Evolutionary conservation across 108 stramenopile species (phyloP), one percentile per base, ranked within the genome.

Genomic region (Nitzschia sp.): DNA sequence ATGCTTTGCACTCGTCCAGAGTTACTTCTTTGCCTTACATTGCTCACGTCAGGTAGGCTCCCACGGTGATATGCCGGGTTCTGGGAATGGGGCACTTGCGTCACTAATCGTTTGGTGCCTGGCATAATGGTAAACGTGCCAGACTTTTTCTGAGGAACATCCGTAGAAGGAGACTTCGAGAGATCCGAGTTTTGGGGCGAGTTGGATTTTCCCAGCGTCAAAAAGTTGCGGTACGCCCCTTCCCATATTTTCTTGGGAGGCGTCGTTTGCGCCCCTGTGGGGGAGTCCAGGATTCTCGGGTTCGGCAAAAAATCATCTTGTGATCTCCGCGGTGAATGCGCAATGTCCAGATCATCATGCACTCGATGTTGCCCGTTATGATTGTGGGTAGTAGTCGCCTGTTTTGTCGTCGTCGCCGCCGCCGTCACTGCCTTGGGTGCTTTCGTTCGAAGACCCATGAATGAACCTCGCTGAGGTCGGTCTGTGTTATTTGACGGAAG

Each of bases 171-270:
- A 24, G 58, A 32, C 29, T 59, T 32, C 19, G 61, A 62, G 19
- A 54, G 5, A 23, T 24, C 53, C 5, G 53, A 24, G 5, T 6
- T 19, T 19, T 24, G 11, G n/a, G 27, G 24, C 34, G 59, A n/a
- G 27, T 56, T 55, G 6, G 42, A 23, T 19, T 55, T 63, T 13
- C 64, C 28, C 58, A 64, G 67, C 46, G 59, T 71, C 25, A 86
- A 69, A 58, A 86, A 86, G 8, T 75, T 80, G 48, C 66, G 76
- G 57, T 83, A 86, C 28, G 83, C 79, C n/a, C 62, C 71, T 70
- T 86, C 85, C 85, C 85, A 86, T 3, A 71, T 70, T 64, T 86
- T 86, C 54, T 81, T 84, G n/a, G n/a, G n/a, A n/a, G n/a, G n/a
- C 42, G 45, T 46, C 31, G 78, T 78, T 19, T 78, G 79, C 6